These are phyloP conservation scores for Rhizophora apiculata DNA, from an alignment of 345 rosid species.

Conservation along the genomic window DNA sequence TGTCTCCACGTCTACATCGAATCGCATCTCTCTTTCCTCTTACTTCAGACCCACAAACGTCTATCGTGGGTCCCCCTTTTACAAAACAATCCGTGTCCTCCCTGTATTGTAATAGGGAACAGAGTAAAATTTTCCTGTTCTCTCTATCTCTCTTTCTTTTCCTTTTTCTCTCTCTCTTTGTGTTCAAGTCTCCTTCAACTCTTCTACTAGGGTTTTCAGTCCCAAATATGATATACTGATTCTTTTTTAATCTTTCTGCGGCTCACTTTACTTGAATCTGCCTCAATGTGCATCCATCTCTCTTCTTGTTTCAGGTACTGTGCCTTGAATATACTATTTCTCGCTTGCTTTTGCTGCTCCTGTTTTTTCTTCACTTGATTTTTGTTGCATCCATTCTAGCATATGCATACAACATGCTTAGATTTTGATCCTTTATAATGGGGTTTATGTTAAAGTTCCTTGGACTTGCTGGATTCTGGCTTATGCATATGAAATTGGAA, in stretches of 20 bases:
- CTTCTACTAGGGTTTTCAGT: slow-evolving; percentile 34
- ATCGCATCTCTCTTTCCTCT: background rate
- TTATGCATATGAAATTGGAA: background rate
- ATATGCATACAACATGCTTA: no score
- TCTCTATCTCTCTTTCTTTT: background rate
- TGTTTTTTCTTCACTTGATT: background rate
- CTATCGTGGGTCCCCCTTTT: slow-evolving; percentile 30
- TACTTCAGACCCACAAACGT: slow-evolving; percentile 30
- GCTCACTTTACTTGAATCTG: background rate
- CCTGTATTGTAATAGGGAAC: background rate
- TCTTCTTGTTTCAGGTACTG: background rate
- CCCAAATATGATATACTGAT: slow-evolving; percentile 14
- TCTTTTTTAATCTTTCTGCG: background rate
- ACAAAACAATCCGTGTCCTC: slow-evolving; percentile 44
- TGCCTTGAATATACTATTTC: slow-evolving; percentile 4
- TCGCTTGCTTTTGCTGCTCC: background rate
- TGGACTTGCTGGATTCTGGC: background rate
- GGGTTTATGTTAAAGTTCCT: background rate
- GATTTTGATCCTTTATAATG: background rate
- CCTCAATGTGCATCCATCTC: slow-evolving; percentile 1
- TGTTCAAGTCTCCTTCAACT: background rate
- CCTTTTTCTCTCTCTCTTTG: background rate
- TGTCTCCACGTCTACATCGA: slow-evolving; percentile 15
- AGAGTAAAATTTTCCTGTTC: background rate
- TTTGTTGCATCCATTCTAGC: background rate